A percentile compares a stretch with the other conserved stretches of the same genome.
phyloP scores from a whole-genome alignment of 1,284 basidiomycete species.

The Fomitiporia mediterranea region DNA sequence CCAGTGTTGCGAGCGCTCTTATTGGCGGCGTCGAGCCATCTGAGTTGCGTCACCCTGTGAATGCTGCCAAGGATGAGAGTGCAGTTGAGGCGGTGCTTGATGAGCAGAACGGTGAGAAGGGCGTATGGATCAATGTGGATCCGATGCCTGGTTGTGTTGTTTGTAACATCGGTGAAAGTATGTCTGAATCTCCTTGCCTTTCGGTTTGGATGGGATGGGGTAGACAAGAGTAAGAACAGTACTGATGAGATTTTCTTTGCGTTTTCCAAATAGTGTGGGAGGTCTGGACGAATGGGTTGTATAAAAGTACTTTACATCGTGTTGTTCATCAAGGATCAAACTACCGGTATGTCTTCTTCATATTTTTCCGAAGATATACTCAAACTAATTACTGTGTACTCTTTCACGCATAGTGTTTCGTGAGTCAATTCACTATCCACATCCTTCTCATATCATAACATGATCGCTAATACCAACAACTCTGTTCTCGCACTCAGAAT shows the following conservation, averaged over 20 bases:
- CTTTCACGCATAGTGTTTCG: constrained; percentile 47
- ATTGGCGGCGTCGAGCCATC: constrained; percentile 3
- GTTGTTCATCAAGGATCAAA: constrained; percentile 69
- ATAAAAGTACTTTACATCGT: constrained; percentile 72
- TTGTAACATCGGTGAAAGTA: constrained; percentile 82
- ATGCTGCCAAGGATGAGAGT: neutral
- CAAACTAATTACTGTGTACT: constrained; percentile 5
- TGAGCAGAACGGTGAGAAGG: constrained; percentile 52
- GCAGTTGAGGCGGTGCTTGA: constrained; percentile 33
- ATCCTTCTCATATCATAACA: neutral
- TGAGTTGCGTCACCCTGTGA: neutral
- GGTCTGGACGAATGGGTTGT: constrained; percentile 78
- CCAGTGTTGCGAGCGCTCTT: constrained; percentile 16
- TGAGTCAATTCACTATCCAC: constrained; percentile 31
- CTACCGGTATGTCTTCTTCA: constrained; percentile 51
- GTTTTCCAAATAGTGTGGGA: constrained; percentile 83
- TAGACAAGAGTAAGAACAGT: neutral
- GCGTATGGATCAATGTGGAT: constrained; percentile 75
- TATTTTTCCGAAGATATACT: constrained; percentile 9
- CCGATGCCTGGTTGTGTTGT: constrained; percentile 75
- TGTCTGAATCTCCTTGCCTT: constrained; percentile 27
- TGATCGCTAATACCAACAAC: neutral
- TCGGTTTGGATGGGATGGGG: neutral
- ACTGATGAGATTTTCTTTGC: constrained; percentile 13
- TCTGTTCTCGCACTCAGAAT: constrained; percentile 38